phyloP scores from a whole-genome alignment of 2,329 filamentous ascomycete genomes.

The Nemania sp. region DNA sequence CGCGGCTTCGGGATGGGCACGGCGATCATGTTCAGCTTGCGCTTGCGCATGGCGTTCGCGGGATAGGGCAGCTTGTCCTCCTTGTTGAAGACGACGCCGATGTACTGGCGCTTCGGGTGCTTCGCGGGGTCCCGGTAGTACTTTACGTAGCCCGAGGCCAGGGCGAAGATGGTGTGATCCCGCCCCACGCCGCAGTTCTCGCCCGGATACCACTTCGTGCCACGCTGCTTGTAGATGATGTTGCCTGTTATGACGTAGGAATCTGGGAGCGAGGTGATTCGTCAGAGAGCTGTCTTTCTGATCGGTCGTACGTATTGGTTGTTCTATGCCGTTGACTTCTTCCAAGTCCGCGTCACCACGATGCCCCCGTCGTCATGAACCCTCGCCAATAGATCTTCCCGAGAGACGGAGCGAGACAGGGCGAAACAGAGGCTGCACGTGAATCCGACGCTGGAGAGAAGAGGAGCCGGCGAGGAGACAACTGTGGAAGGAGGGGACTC shows the following conservation, averaged over 20 bases:
- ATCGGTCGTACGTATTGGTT: background rate
- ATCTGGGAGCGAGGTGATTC: constrained; percentile 59
- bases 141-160: constrained; percentile 85
- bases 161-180: constrained; percentile 93
- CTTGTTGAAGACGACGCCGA: constrained; percentile 88
- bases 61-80: constrained; percentile 79
- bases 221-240: constrained; percentile 97
- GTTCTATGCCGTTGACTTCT: background rate
- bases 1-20: constrained; percentile 47
- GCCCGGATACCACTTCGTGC: constrained; percentile 91
- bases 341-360: no score
- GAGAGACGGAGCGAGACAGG: no score
- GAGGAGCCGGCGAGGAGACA: no score
- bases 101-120: constrained; percentile 90
- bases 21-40: constrained; percentile 75
- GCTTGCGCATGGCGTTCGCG: constrained; percentile 70
- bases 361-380: no score
- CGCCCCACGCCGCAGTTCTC: constrained; percentile 95
- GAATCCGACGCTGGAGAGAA: background rate
- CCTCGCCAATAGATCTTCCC: no score
- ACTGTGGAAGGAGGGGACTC: background rate
- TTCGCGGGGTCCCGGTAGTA: constrained; percentile 88
- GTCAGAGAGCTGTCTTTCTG: constrained; percentile 2
- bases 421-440: no score
- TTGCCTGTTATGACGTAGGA: constrained; percentile 95